A percentile compares a stretch with the other conserved stretches of the same genome.
These are phyloP conservation scores for Globisporangium alternatum DNA, from an alignment of 352 stramenopile species.

Conservation along the genomic window DNA sequence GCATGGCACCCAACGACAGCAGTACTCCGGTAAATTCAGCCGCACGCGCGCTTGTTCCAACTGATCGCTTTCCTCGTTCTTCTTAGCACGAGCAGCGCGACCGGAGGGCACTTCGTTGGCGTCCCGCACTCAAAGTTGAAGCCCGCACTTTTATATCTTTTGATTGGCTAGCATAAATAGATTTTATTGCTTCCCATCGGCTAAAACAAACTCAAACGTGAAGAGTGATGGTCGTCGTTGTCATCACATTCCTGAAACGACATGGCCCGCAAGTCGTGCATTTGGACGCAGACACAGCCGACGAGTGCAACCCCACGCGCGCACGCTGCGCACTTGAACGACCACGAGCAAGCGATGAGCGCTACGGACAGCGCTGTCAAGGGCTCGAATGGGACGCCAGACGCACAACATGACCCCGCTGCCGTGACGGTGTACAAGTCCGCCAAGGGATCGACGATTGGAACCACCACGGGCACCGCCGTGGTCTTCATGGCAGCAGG, in stretches of 20 bases:
- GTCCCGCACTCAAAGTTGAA: conserved; percentile 9
- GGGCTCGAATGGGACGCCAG: background rate
- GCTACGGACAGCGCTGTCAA: background rate
- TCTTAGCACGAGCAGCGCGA: too few relatives aligned
- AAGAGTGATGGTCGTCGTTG: background rate
- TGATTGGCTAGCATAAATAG: background rate
- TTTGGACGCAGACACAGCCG: background rate
- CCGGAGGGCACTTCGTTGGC: too few relatives aligned
- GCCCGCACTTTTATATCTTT: background rate
- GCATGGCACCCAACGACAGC: too few relatives aligned
- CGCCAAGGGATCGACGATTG: conserved; percentile 2
- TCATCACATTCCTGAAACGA: conserved; percentile 10
- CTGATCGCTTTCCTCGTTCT: background rate
- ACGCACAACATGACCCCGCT: background rate
- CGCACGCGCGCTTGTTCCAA: background rate
- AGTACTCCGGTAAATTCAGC: too few relatives aligned
- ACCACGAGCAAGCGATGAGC: background rate
- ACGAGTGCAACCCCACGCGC: background rate
- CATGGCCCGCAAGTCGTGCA: background rate
- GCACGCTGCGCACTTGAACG: background rate
- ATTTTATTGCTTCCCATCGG: background rate
- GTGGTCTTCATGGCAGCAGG: conserved; percentile 7
- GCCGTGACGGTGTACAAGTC: conserved; percentile 3
- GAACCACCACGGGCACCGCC: conserved; percentile 7
- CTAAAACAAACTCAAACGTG: too few relatives aligned